Base-by-base conservation (phyloP, 2,329 filamentous ascomycete species). In the Diaporthe velutina region DNA sequence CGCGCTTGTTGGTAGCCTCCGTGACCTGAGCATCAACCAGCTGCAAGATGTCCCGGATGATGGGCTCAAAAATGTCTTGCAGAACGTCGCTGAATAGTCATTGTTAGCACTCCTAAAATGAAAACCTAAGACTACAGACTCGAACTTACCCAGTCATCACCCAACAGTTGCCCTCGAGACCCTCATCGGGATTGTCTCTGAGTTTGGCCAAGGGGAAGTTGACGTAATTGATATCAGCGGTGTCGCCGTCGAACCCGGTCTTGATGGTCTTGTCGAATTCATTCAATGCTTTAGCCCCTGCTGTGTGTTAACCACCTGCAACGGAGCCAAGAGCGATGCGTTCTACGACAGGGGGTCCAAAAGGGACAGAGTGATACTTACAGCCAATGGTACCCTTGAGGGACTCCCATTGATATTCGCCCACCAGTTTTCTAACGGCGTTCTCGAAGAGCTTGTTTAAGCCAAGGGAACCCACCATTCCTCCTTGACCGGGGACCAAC, bases 211-310 rank as follows among this genome's bases (percentile, higher is more conserved):
- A 70, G 10, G 72, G 72, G 8, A 74, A 74, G 10, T 2, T 64
- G n/a, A 74, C 25, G 7, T 15, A 74, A 2, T 74, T n/a, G 7
- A 45, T 3, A 0, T 64, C 45, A 2, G 13, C 30, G 1, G n/a
- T 0, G 1, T 70, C 45, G 1, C 72, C 72, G 1, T 38, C n/a
- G 33, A 74, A 74, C 4, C n/a, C 64, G 1, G 45, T 55, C 33
- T 74, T 74, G 72, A 74, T 61, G n/a, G 6, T 60, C 25, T 70
- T 74, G 61, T 74, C 72, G 19, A 74, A 74, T 0, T 74, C 72
- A 4, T 55, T 61, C 0, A 58, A 19, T 3, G 64, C 64, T 6
- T 70, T 74, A 19, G 40, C 5, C 64, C n/a, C n/a, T n/a, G n/a
- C n/a, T n/a, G n/a, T n/a, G n/a, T n/a, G n/a, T n/a, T n/a, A n/a